Evolutionary conservation across 306 rosid species (phyloP).

Genomic region (Erythrophleum fordii): DNA sequence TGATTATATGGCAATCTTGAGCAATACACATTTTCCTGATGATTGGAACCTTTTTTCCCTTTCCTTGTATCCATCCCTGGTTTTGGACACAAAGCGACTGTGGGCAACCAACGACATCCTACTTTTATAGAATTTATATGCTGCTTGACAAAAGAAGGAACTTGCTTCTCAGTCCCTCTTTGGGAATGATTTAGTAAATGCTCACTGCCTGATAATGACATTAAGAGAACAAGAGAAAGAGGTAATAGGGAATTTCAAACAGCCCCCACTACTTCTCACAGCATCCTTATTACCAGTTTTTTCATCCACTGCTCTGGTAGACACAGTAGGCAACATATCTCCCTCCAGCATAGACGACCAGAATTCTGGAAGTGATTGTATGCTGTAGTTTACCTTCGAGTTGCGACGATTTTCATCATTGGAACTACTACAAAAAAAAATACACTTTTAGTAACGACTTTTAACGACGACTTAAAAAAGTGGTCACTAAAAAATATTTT

Average conservation of each 20-base stretch:
- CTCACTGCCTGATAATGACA: conserved; percentile 46
- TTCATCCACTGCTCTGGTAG: conserved; percentile 49
- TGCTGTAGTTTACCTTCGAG: conserved; percentile 43
- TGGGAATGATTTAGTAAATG: conserved; percentile 31
- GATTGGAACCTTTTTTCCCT: conserved; percentile 66
- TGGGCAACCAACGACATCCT: conserved; percentile 67
- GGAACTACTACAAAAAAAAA: too few relatives aligned
- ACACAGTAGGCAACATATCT: conserved; percentile 57
- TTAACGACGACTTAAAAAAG: too few relatives aligned
- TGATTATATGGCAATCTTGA: conserved; percentile 69
- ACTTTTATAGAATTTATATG: conserved; percentile 39
- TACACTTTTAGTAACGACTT: too few relatives aligned
- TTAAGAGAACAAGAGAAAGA: conserved; percentile 58
- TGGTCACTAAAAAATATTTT: too few relatives aligned
- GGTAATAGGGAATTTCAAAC: conserved; percentile 46
- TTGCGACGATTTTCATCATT: conserved; percentile 35
- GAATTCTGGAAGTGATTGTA: conserved; percentile 67
- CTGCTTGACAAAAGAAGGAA: conserved; percentile 43
- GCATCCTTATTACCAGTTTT: conserved; percentile 41
- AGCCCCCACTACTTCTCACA: conserved; percentile 38
- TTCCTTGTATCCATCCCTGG: conserved; percentile 51
- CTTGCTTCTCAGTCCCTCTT: conserved; percentile 49
- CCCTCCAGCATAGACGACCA: conserved; percentile 58
- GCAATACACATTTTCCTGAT: conserved; percentile 64
- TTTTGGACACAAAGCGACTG: conserved; percentile 64